Base-by-base conservation (phyloP, 805 yeast genomes). In the Clavispora asparagi region DNA sequence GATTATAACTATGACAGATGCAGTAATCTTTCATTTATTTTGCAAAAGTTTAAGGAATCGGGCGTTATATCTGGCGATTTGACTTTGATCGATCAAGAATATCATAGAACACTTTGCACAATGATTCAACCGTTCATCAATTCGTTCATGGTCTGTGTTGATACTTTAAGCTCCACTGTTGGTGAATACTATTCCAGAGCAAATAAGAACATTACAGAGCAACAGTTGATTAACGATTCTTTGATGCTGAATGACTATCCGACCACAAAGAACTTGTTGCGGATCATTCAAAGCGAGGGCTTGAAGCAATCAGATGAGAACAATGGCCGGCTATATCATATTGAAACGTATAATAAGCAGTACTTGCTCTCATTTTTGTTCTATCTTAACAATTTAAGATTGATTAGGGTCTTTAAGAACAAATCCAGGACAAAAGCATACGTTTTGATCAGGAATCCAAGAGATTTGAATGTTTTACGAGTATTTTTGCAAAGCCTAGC, bases 291-390 rank as follows among this genome's bases (percentile, higher is more conserved):
- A 33, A 53, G 49, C 36, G 51, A 49, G 38, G 51, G 50, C 36
- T 31, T 45, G 48, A 48, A 50, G 38, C 47, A 47, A 30, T 47
- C 47, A 39, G 44, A 54, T 23, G 47, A 53, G 37, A 58, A 53
- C 11, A 44, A 50, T 3, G 46, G 52, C 17, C 40, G 36, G 10
- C 39, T 48, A 6, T 52, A 54, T 26, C 58, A 56, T 37, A 47
- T 64, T 36, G 76, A 71, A 53, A 58, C 70, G 7, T 61, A 62
- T 46, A 71, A 71, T 52, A 71, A 71, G 55, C 76, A 71, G 51
- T 71, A 71, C 52, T 59, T 71, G 42, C 56, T 71, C 30, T 64
- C 70, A 40, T 65, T 68, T 44, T 58, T 71, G 45, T 71, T 65
- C 46, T 71, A 68, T 49, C 56, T 70, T 47, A 57, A 67, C 50